Conservation (phyloP, 495 filamentous ascomycete genomes). For the Aspergillus taichungensis region DNA sequence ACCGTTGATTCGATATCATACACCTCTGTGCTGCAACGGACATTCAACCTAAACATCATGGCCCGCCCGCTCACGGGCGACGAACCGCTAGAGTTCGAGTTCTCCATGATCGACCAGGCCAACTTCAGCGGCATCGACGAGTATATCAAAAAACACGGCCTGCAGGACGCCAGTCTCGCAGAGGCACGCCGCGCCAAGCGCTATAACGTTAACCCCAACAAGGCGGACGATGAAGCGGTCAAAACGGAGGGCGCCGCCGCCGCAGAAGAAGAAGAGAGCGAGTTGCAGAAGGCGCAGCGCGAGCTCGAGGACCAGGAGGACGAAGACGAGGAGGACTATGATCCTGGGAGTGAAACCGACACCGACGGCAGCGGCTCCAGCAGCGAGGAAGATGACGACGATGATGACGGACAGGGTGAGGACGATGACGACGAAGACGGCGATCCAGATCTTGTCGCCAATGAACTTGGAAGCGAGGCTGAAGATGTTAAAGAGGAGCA, state of each 20-base stretch:
- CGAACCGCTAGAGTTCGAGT: conserved; percentile 62
- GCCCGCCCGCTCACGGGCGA: conserved; percentile 37
- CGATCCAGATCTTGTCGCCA: conserved; percentile 29
- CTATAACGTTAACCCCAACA: conserved; percentile 56
- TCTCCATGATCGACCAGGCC: conserved; percentile 80
- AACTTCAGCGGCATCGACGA: conserved; percentile 75
- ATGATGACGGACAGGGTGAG: conserved; percentile 39
- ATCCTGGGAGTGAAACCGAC: conserved; percentile 67
- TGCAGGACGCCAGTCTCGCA: conserved; percentile 90
- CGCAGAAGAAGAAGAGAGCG: conserved; percentile 40
- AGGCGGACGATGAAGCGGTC: conserved; percentile 37
- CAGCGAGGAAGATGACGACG: conserved; percentile 43
- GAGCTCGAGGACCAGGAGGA: conserved; percentile 59
- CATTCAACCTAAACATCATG: conserved; percentile 83
- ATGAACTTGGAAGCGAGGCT: conserved; percentile 35
- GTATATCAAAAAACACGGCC: conserved; percentile 70
- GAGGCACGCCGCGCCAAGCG: conserved; percentile 77
- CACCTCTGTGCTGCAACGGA: conserved; percentile 80
- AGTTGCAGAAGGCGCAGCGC: conserved; percentile 61
- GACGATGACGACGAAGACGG: conserved; percentile 43
- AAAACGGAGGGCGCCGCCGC: conserved; percentile 23
- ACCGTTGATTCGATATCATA: conserved; percentile 76
- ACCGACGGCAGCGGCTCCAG: conserved; percentile 60
- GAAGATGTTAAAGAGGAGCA: conserved; percentile 26
- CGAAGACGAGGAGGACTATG: conserved; percentile 84